A percentile compares a stretch with the other conserved stretches of the same genome.
Conservation (phyloP, 192 early-diverging fungal species). For the Coemansia aciculifera region DNA sequence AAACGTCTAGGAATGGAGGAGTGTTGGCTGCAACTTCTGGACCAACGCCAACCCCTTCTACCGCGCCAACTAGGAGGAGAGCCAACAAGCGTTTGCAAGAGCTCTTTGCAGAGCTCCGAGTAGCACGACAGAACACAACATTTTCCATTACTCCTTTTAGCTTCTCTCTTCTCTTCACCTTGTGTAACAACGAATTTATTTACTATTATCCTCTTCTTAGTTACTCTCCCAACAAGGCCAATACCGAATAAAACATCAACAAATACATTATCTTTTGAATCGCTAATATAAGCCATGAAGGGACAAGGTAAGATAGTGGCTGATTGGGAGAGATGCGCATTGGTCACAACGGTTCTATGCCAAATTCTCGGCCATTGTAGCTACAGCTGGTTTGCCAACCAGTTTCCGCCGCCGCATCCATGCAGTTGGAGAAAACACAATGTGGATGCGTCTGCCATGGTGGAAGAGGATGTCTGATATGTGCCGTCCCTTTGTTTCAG, state of each 20-base stretch:
- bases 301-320: not conserved
- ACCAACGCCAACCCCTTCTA: too few relatives aligned
- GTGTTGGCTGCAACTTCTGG: not conserved
- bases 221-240: too few relatives aligned
- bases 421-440: conserved; percentile 18
- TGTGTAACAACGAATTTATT: too few relatives aligned
- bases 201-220: too few relatives aligned
- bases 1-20: not conserved
- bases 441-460: conserved; percentile 37
- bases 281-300: not conserved
- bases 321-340: not conserved
- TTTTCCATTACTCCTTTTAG: too few relatives aligned
- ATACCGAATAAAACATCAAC: too few relatives aligned
- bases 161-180: too few relatives aligned
- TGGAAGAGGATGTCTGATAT: conserved; percentile 60
- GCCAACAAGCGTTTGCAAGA: too few relatives aligned
- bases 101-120: too few relatives aligned
- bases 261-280: too few relatives aligned
- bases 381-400: not conserved
- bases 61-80: too few relatives aligned
- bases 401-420: not conserved
- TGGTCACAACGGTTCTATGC: not conserved
- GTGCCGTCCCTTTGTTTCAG: conserved; percentile 75
- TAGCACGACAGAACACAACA: too few relatives aligned
- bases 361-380: not conserved